Conservation (phyloP, 805 yeast species). For the Kuraishia piskuri region DNA sequence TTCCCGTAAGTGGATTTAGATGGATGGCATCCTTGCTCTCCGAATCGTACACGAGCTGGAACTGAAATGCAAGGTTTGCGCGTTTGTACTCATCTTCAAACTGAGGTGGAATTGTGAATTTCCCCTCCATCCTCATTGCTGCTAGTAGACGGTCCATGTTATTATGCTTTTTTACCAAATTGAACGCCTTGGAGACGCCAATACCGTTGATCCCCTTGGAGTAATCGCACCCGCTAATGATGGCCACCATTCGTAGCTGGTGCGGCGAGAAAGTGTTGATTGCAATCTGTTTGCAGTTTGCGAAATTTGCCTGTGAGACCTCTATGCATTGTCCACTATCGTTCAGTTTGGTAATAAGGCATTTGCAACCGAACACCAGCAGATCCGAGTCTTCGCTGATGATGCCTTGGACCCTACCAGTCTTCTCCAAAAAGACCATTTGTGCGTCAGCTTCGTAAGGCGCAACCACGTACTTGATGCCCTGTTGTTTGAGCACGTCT, state of each 20-base stretch:
- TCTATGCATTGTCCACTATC: constrained; percentile 64
- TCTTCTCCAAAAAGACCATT: constrained; percentile 78
- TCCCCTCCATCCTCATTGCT: constrained; percentile 54
- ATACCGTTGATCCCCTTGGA: constrained; percentile 77
- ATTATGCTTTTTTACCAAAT: constrained; percentile 40
- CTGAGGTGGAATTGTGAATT: constrained; percentile 40
- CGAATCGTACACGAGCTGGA: constrained; percentile 83
- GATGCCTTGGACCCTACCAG: constrained; percentile 73
- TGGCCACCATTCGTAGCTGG: constrained; percentile 69
- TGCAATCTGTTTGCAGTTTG: constrained; percentile 9
- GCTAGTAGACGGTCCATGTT: constrained; percentile 48
- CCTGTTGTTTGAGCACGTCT: constrained; percentile 49
- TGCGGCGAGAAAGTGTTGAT: constrained; percentile 41
- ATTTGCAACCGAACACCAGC: constrained; percentile 75
- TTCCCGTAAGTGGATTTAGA: constrained; percentile 40
- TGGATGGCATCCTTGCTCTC: constrained; percentile 35
- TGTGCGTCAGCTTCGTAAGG: constrained; percentile 99
- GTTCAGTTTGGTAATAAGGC: constrained; percentile 73
- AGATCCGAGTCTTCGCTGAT: constrained; percentile 93
- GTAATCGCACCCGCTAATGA: constrained; percentile 94
- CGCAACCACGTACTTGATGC: constrained; percentile 76
- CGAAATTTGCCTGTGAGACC: constrained; percentile 49
- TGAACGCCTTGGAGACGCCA: constrained; percentile 73
- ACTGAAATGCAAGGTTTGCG: constrained; percentile 76
- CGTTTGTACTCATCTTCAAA: constrained; percentile 51